Evolutionary conservation across 768 basidiomycete species (phyloP).

Genomic region (Ramaria rubella): DNA sequence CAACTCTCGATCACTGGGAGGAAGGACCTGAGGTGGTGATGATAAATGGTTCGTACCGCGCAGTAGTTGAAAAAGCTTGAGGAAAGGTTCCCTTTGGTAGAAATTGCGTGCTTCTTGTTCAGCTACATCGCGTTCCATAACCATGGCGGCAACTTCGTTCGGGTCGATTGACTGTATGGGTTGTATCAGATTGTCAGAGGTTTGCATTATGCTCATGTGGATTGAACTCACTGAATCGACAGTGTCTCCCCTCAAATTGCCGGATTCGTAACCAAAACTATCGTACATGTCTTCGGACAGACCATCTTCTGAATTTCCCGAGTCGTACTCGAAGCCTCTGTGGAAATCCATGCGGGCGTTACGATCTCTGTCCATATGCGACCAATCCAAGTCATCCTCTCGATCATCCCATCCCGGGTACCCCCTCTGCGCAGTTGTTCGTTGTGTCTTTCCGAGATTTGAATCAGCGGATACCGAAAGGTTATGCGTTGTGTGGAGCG

Average conservation of each 20-base stretch:
- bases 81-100: background rate
- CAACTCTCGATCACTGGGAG: background rate
- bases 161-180: background rate
- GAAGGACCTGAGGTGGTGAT: background rate
- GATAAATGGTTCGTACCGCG: background rate
- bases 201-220: too few species aligned
- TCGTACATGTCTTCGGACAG: background rate
- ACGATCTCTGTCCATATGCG: background rate
- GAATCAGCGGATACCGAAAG: background rate
- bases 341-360: background rate
- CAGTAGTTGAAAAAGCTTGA: background rate
- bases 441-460: too few species aligned
- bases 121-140: background rate
- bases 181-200: too few species aligned
- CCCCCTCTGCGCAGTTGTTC: background rate
- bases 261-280: background rate
- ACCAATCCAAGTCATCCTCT: background rate
- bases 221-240: too few species aligned
- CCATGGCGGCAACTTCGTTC: background rate
- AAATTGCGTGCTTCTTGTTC: background rate
- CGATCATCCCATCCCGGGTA: background rate
- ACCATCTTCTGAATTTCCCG: background rate
- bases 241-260: too few species aligned
- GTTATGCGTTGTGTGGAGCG: background rate
- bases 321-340: too few species aligned